Percentiles rank a stretch among this genome's conserved stretches.
Conservation (phyloP, 1,284 basidiomycete species). For the Cutaneotrichosporon sp. region DNA sequence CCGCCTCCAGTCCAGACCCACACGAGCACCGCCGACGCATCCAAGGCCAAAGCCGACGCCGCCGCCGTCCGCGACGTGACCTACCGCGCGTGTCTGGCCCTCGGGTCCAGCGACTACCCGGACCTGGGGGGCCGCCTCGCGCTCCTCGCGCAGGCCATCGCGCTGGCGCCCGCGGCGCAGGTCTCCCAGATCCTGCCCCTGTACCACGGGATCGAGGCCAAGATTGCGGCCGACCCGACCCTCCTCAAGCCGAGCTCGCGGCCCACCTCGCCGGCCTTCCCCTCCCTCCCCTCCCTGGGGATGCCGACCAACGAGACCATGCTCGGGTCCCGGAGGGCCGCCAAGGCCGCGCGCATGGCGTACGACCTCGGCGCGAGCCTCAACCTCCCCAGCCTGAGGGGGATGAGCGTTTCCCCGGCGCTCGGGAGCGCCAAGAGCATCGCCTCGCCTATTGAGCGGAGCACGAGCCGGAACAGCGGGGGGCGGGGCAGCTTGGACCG, state of each 20-base stretch:
- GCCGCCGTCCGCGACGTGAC: slow-evolving; percentile 58
- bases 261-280: neutral
- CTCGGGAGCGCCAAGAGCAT: neutral
- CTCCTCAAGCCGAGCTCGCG: slow-evolving; percentile 5
- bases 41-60: neutral
- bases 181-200: slow-evolving; percentile 69
- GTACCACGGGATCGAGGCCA: slow-evolving; percentile 62
- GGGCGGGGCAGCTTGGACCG: neutral
- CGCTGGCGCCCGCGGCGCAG: slow-evolving; percentile 80
- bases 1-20: neutral
- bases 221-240: slow-evolving; percentile 10
- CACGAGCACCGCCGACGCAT: neutral
- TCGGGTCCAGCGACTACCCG: slow-evolving; percentile 76
- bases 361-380: slow-evolving; percentile 17
- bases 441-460: slow-evolving; percentile 7
- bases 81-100: slow-evolving; percentile 41
- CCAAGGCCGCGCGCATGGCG: slow-evolving; percentile 46
- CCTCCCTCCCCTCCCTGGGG: neutral
- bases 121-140: slow-evolving; percentile 67
- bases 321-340: slow-evolving; percentile 48
- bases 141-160: slow-evolving; percentile 77
- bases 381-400: slow-evolving; percentile 11
- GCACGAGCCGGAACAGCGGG: slow-evolving; percentile 2
- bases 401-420: slow-evolving; percentile 16
- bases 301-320: slow-evolving; percentile 36